Base-by-base conservation (phyloP, 345 rosid genomes). In the Pelargonium nanum region DNA sequence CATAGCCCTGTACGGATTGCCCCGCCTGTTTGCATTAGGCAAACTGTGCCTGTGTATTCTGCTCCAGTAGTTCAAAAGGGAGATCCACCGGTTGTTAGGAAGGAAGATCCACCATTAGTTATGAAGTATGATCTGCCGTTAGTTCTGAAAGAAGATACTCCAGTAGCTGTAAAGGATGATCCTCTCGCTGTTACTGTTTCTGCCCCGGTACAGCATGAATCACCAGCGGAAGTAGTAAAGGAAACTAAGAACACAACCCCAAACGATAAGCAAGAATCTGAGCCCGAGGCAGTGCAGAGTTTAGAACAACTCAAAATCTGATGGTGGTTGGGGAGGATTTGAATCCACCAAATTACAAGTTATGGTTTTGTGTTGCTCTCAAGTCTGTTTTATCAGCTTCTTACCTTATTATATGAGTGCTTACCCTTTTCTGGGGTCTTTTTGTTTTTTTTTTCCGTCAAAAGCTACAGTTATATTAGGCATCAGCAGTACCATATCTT, bases 21-120 rank as follows among this genome's bases (percentile, higher is more conserved):
- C 0, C 82, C 84, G 2, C 81, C 97, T 19, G 91, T 89, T 65
- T 82, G 87, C 4, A 74, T 93, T 34, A 80, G 97, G 77, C 96
- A 82, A 62, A 80, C 73, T 0, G 77, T 83, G 55, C 96, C 89
- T 0, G 96, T 84, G 19, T 84, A 71, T 75, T 83, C 96, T 30
- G 82, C 90, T 19, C 78, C 93, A 21, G 78, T 74, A 4, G 59
- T 69, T 48, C 58, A 58, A 5, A 81, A 70, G 72, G 86, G 75
- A 62, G 81, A 79, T 55, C 64, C 70, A 50, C 52, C 58, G 6
- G n/a, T 50, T 1, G 25, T 55, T 32, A 63, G 23, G 23, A 71
- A 66, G 28, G 79, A 62, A 22, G 67, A 59, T 16, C 45, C 65
- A 55, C 65, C 67, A n/a, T n/a, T 74, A 2, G 59, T 68, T 53